Evolutionary conservation across 805 yeast species (phyloP).

Genomic region (Ogataea polymorpha): DNA sequence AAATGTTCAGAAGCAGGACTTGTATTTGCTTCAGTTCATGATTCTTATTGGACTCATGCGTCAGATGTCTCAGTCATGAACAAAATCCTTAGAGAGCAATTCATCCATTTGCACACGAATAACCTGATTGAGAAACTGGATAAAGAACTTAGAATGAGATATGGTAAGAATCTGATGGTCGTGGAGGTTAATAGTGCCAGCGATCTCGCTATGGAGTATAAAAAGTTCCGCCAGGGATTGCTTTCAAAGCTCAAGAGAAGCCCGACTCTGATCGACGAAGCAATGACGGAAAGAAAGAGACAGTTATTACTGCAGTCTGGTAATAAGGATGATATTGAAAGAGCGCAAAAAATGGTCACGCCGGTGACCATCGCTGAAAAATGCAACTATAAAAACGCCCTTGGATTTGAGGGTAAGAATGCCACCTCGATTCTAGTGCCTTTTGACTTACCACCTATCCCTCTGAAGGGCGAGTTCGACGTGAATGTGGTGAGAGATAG

Average conservation of each 20-base stretch:
- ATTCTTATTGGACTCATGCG: slow-evolving; percentile 98
- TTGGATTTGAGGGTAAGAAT: slow-evolving; percentile 20
- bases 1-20: slow-evolving; percentile 65
- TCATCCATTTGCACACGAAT: slow-evolving; percentile 71
- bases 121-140: slow-evolving; percentile 69
- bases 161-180: slow-evolving; percentile 64
- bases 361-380: slow-evolving; percentile 58
- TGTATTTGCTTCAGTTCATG: slow-evolving; percentile 92
- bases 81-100: slow-evolving; percentile 65
- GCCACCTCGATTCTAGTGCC: slow-evolving; percentile 57
- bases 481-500: slow-evolving; percentile 70
- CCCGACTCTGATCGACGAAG: slow-evolving; percentile 68
- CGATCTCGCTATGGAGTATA: slow-evolving; percentile 49
- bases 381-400: slow-evolving; percentile 18
- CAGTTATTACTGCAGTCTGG: slow-evolving; percentile 49
- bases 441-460: slow-evolving; percentile 66
- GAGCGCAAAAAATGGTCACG: slow-evolving; percentile 60
- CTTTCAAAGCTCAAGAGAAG: slow-evolving; percentile 45
- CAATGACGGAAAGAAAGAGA: slow-evolving; percentile 66
- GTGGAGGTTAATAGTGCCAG: slow-evolving; percentile 51
- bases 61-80: slow-evolving; percentile 74
- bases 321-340: slow-evolving; percentile 44
- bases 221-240: slow-evolving; percentile 46
- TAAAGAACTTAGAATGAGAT: slow-evolving; percentile 78
- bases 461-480: slow-evolving; percentile 80